Percentiles rank a stretch among this genome's conserved stretches.
Evolutionary conservation across 345 rosid genomes (phyloP).

Genomic region (Raphanus raphanistrum): DNA sequence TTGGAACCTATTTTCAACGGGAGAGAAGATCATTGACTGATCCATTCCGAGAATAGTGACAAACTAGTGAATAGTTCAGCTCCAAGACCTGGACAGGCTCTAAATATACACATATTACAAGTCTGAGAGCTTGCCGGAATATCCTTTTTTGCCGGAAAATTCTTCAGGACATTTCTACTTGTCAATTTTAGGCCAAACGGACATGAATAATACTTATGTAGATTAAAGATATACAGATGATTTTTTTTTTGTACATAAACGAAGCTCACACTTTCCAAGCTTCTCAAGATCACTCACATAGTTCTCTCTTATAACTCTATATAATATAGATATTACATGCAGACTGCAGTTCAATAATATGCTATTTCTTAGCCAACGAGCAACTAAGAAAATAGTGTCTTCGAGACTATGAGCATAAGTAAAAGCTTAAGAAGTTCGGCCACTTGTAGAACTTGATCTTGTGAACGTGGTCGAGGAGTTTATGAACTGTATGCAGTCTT

Average conservation of each 20-base stretch:
- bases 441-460: conserved; percentile 49
- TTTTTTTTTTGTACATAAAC: conserved; percentile 31
- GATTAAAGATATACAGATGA: conserved; percentile 31
- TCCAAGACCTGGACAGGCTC: conserved; percentile 13
- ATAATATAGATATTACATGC: neutral
- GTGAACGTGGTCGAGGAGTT: conserved; percentile 59
- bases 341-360: neutral
- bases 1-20: conserved; percentile 88
- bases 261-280: conserved; percentile 1
- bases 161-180: neutral
- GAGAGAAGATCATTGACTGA: conserved; percentile 81
- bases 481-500: conserved; percentile 84
- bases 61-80: conserved; percentile 22
- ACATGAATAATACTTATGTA: conserved; percentile 12
- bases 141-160: conserved; percentile 15
- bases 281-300: neutral
- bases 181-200: conserved; percentile 27
- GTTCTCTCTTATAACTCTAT: neutral
- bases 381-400: neutral
- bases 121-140: conserved; percentile 19
- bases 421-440: conserved; percentile 25
- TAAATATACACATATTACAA: conserved; percentile 4
- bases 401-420: neutral
- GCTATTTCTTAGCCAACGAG: conserved; percentile 1
- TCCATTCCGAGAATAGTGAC: neutral